phyloP scores from a whole-genome alignment of 805 yeast species.

The Saccharomyces jurei region DNA sequence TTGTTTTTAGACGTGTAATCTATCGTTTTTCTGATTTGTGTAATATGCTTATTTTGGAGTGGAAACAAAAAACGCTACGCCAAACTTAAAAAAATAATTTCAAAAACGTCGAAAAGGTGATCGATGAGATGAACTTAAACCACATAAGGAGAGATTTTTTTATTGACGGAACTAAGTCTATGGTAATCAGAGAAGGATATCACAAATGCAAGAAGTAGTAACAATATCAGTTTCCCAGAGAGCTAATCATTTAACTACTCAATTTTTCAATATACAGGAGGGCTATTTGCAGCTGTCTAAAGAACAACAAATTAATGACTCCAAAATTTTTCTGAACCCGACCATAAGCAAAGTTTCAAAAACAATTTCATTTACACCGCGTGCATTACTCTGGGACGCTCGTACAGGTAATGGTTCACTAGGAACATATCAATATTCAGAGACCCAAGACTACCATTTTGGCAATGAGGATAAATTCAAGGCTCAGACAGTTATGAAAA shows the following conservation, averaged over 20 bases:
- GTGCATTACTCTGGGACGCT: slow-evolving; percentile 76
- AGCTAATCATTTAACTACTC: slow-evolving; percentile 71
- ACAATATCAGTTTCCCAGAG: slow-evolving; percentile 63
- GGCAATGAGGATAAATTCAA: slow-evolving; percentile 4
- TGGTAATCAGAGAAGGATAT: not conserved
- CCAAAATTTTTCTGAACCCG: slow-evolving; percentile 41
- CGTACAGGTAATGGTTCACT: slow-evolving; percentile 69
- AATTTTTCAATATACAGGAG: slow-evolving; percentile 78
- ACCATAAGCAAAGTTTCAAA: slow-evolving; percentile 34
- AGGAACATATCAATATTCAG: slow-evolving; percentile 43
- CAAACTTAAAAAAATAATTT: not conserved
- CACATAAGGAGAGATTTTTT: not conserved
- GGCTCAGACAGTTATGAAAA: slow-evolving; percentile 10
- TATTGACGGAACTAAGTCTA: too few relatives aligned
- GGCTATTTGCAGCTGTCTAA: slow-evolving; percentile 39
- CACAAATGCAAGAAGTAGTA: slow-evolving; percentile 64
- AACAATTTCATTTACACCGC: slow-evolving; percentile 63
- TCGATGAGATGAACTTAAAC: not conserved
- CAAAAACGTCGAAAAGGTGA: not conserved
- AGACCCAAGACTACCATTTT: slow-evolving; percentile 19
- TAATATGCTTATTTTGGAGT: not conserved
- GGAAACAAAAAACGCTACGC: not conserved
- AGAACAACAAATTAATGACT: slow-evolving; percentile 28
- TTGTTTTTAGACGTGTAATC: not conserved
- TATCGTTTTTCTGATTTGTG: not conserved